A percentile compares a stretch with the other conserved stretches of the same genome.
These are phyloP conservation scores for Hypoxylon perforatum DNA, from an alignment of 495 filamentous ascomycete genomes.

Conservation along the genomic window DNA sequence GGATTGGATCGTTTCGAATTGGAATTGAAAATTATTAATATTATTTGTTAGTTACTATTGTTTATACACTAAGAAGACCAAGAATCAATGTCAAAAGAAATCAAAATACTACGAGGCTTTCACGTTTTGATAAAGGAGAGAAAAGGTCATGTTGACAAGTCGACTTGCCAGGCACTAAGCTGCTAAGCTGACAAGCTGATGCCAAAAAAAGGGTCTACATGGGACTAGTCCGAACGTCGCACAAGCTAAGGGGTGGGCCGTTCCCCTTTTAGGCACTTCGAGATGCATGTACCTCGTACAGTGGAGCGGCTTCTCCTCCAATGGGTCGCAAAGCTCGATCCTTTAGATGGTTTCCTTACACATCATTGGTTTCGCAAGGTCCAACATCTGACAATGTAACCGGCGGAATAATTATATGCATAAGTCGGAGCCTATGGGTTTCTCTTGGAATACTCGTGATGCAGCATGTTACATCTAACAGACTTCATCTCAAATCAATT, in stretches of 20 bases:
- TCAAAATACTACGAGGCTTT: constrained; percentile 48
- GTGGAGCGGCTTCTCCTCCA: constrained; percentile 3
- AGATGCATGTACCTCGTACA: constrained; percentile 11
- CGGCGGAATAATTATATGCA: not conserved
- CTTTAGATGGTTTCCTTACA: constrained; percentile 14
- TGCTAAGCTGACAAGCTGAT: constrained; percentile 20
- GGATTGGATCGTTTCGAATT: not conserved
- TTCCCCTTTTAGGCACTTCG: constrained; percentile 21
- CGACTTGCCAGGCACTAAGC: constrained; percentile 20
- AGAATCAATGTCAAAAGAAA: constrained; percentile 15
- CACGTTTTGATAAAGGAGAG: constrained; percentile 11
- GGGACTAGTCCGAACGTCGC: constrained; percentile 22
- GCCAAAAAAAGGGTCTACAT: constrained; percentile 25
- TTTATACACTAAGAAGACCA: not conserved
- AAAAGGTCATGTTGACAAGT: constrained; percentile 22
- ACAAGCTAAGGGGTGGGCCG: constrained; percentile 7
- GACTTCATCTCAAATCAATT: not conserved
- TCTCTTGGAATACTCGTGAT: not conserved
- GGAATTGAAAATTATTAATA: constrained; percentile 17
- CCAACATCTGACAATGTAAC: constrained; percentile 27
- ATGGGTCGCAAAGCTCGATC: constrained; percentile 5
- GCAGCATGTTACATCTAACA: not conserved
- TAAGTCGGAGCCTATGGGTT: not conserved
- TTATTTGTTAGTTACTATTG: constrained; percentile 10
- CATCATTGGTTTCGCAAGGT: constrained; percentile 21